Base-by-base conservation (phyloP, 805 yeast species). In the Metschnikowia similis region DNA sequence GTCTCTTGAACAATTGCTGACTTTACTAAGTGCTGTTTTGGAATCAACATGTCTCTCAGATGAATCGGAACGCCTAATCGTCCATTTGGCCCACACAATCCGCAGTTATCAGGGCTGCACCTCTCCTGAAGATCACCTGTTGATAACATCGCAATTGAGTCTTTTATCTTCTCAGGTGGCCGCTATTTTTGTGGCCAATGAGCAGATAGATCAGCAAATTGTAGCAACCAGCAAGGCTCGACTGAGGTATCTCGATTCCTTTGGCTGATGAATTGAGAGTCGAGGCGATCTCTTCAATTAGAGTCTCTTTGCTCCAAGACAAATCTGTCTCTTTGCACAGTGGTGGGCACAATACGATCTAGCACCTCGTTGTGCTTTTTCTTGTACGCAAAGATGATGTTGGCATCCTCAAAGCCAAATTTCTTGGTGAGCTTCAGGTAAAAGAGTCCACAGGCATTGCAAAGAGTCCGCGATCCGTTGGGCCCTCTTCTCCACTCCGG, bases 401-500 rank as follows among this genome's bases (percentile, higher is more conserved):
- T 72, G 6, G 83, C 83, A 30, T 61, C 70, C 5, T 65, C 66
- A 3, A 56, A 47, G 1, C 83, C 83, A 52, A 70, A 64, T 52
- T 71, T 74, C 56, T 75, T 83, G 4, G 75, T 69, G 48, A 86
- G 61, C 60, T 86, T 86, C 13, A 85, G 75, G 61, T 78, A 84
- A 59, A 83, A 86, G 43, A 91, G 70, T 0, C 97, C 97, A 69
- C 97, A 91, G 0, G 97, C 97, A 66, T 90, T 90, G 67, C 97
- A 90, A 51, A 90, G 72, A 0, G 92, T 86, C 58, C 89, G 77
- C 4, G 84, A 81, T 0, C 96, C 96, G 50, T 80, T 78, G 0
- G 96, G 96, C 0, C 97, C 97, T 53, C 85, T 75, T 62, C 97
- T 76, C 97, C 97, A 90, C 66, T 91, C 97, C 0, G 97, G 97